A percentile compares a stretch with the other conserved stretches of the same genome.
Conservation (phyloP, 257 asterid genomes). For the Lycium ferocissimum region DNA sequence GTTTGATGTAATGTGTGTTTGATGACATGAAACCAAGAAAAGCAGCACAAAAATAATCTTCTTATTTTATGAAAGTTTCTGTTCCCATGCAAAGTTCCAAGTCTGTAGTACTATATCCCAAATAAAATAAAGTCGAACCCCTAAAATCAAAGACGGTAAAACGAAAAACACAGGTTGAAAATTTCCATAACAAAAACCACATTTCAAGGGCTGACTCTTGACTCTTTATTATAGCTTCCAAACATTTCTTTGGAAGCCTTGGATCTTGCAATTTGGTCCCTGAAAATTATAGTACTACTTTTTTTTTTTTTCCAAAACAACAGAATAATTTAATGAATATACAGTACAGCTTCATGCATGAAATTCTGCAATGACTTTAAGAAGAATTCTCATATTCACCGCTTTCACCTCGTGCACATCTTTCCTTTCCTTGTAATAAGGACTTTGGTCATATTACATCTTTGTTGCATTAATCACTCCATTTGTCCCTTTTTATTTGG, state of each 20-base stretch:
- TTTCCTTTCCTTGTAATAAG: slow-evolving; percentile 12
- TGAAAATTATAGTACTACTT: background rate
- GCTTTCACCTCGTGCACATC: slow-evolving; percentile 57
- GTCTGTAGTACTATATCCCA: background rate
- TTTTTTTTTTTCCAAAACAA: background rate
- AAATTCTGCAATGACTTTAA: slow-evolving; percentile 38
- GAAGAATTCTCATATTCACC: slow-evolving; percentile 48
- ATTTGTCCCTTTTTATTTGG: too few relatives aligned
- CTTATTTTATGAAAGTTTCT: slow-evolving; percentile 38
- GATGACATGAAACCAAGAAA: slow-evolving; percentile 44
- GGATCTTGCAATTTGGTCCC: slow-evolving; percentile 50
- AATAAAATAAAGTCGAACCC: background rate
- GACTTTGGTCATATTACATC: background rate
- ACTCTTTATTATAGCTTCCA: slow-evolving; percentile 29
- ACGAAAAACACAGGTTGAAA: slow-evolving; percentile 22
- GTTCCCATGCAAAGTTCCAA: slow-evolving; percentile 41
- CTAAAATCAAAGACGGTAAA: background rate
- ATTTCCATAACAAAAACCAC: slow-evolving; percentile 49
- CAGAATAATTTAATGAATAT: too few relatives aligned
- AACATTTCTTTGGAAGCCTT: slow-evolving; percentile 51
- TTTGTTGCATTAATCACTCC: background rate
- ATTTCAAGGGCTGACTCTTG: slow-evolving; percentile 60
- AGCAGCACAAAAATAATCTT: slow-evolving; percentile 12
- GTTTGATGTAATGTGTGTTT: slow-evolving; percentile 48
- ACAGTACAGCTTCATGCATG: slow-evolving; percentile 32